Evolutionary conservation across 495 filamentous ascomycete species (phyloP), one percentile per base, ranked within the genome.

Genomic region (Penicillium steckii): DNA sequence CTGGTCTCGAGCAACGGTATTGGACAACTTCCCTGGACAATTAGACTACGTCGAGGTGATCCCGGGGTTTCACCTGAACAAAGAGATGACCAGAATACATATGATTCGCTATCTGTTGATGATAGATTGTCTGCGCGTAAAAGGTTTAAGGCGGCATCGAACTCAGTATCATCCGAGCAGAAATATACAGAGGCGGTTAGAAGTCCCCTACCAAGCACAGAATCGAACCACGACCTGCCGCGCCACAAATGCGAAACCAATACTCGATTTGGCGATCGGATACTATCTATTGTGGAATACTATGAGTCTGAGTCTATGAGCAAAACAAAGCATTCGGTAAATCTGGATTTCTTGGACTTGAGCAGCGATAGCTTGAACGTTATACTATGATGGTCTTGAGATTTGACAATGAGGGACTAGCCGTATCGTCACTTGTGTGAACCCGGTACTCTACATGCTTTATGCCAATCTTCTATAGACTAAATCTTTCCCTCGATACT

Each of bases 11-110:
- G 64, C 29, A 62, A 60, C 4, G 33, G 55, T 4, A 65, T 61
- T n/a, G 49, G 52, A 8, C 50, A 50, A 12, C 50, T 69, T 3
- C 64, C 67, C 2, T 67, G 65, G 59, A 60, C 57, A 12, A 51
- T 61, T 23, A 32, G 29, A 12, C 8, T 12, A 32, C 5, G 8
- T 8, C 4, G 29, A 13, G 5, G n/a, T 32, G 3, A 10, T n/a
- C 7, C 7, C 2, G 10, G 10, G n/a, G 10, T 4, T 32, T 1
- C 1, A 2, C 10, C 2, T 9, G 2, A 32, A 32, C n/a, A n/a
- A n/a, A n/a, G n/a, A 12, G 29, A 32, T 13, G 29, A 32, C 3
- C 10, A 13, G n/a, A 32, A 32, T 13, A 12, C 8, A 9, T 2
- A 13, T 4, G 29, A 32, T 8, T 32, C 29, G 9, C 5, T 13